phyloP scores from a whole-genome alignment of 1,284 basidiomycete species.

The Trichosporon coremiiforme region DNA sequence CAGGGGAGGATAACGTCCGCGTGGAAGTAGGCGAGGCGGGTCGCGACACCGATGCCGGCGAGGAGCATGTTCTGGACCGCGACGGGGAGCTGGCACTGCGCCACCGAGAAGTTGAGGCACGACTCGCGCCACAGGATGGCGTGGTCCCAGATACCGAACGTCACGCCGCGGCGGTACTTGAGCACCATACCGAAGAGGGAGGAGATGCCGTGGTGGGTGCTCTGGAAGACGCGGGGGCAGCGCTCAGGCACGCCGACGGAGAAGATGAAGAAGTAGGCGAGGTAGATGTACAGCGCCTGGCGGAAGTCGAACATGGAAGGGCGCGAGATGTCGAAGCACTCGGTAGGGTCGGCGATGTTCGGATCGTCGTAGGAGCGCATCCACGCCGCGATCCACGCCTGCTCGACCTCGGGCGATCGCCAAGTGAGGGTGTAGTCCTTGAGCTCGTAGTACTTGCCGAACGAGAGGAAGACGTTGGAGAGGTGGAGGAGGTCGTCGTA shows the following conservation, averaged over 20 bases:
- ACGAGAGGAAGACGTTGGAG: slow-evolving; percentile 25
- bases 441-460: slow-evolving; percentile 27
- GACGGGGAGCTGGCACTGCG: slow-evolving; percentile 24
- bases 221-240: slow-evolving; percentile 28
- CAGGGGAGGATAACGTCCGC: slow-evolving; percentile 28
- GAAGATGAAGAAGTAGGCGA: slow-evolving; percentile 30
- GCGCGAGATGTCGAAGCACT: slow-evolving; percentile 24
- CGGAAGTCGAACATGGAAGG: slow-evolving; percentile 26
- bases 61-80: slow-evolving; percentile 27
- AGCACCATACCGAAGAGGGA: slow-evolving; percentile 27
- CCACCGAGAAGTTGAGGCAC: slow-evolving; percentile 28
- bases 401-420: slow-evolving; percentile 21
- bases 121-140: slow-evolving; percentile 28
- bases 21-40: slow-evolving; percentile 27
- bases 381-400: slow-evolving; percentile 26
- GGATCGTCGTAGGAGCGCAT: slow-evolving; percentile 24
- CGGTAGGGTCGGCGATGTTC: slow-evolving; percentile 23
- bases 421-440: slow-evolving; percentile 27
- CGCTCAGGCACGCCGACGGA: slow-evolving; percentile 24
- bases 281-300: slow-evolving; percentile 27
- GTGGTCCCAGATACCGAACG: slow-evolving; percentile 30
- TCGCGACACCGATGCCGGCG: slow-evolving; percentile 24
- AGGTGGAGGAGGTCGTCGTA: slow-evolving; percentile 19
- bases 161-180: slow-evolving; percentile 28
- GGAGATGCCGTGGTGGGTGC: slow-evolving; percentile 25